Evolutionary conservation across 176 grass and related monocot species (phyloP).

Genomic region (Carex kokanica): DNA sequence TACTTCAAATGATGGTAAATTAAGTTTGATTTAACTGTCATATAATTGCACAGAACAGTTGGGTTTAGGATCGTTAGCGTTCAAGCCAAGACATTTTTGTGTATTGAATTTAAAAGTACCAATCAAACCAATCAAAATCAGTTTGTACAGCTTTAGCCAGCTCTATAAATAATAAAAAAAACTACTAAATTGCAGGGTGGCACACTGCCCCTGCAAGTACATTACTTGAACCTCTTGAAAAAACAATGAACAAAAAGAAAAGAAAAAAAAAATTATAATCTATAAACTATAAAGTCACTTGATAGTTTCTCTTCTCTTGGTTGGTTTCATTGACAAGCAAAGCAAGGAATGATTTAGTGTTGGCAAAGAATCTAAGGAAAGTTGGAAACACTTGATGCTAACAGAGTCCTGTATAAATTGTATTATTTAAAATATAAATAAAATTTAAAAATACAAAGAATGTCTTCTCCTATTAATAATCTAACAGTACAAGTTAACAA

Average conservation of each 20-base stretch:
- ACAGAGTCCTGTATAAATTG: neutral
- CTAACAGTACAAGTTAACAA: slow-evolving; percentile 8
- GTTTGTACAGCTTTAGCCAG: too few species aligned
- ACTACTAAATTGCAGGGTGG: too few species aligned
- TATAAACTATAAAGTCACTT: neutral
- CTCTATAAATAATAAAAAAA: neutral
- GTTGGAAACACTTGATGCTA: neutral
- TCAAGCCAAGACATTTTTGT: too few species aligned
- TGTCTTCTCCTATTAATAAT: slow-evolving; percentile 3
- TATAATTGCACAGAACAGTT: too few species aligned
- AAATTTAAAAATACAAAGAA: slow-evolving; percentile 22
- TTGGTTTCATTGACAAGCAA: neutral
- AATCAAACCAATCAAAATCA: too few species aligned
- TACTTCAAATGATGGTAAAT: neutral
- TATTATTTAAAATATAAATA: slow-evolving; percentile 17
- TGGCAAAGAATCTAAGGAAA: neutral
- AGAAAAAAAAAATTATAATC: neutral
- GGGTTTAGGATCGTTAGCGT: too few species aligned
- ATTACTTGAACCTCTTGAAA: too few species aligned
- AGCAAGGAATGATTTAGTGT: neutral
- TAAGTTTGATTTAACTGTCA: too few species aligned
- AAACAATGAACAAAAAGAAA: too few species aligned
- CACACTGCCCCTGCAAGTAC: too few species aligned
- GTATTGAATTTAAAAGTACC: too few species aligned
- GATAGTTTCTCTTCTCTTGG: neutral